phyloP scores from a whole-genome alignment of 306 rosid species.

The Psophocarpus tetragonolobus region DNA sequence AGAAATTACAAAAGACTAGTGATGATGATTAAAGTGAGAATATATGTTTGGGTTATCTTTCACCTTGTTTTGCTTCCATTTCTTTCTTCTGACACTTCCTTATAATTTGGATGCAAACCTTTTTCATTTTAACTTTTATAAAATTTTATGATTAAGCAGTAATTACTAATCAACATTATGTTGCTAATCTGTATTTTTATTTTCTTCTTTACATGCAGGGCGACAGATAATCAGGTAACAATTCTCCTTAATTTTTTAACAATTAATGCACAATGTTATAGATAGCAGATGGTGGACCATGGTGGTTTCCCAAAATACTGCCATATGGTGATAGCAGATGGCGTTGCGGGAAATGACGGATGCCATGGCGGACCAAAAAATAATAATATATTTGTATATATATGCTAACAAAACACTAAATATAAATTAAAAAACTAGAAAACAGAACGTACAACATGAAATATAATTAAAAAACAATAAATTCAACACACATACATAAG shows the following conservation, averaged over 20 bases:
- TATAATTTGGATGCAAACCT: not conserved
- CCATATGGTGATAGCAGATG: too few species aligned
- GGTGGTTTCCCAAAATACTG: too few species aligned
- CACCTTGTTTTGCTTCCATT: not conserved
- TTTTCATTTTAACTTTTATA: not conserved
- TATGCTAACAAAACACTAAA: too few species aligned
- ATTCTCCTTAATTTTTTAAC: slow-evolving; percentile 13
- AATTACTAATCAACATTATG: slow-evolving; percentile 15
- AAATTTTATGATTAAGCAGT: slow-evolving; percentile 4
- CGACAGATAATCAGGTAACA: slow-evolving; percentile 91
- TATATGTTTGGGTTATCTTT: slow-evolving; percentile 14
- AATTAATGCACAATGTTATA: too few species aligned
- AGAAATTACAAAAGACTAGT: not conserved
- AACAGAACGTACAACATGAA: too few species aligned
- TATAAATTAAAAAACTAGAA: too few species aligned
- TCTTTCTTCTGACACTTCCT: slow-evolving; percentile 7
- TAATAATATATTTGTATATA: too few species aligned
- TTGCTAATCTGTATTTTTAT: slow-evolving; percentile 32
- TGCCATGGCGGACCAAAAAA: too few species aligned
- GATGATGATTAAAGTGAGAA: not conserved
- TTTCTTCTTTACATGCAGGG: slow-evolving; percentile 66
- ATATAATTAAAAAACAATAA: too few species aligned
- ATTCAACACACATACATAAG: too few species aligned
- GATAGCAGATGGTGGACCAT: too few species aligned
- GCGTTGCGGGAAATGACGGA: too few species aligned